A percentile compares a stretch with the other conserved stretches of the same genome.
These are phyloP conservation scores for Malbranchea zuffiana DNA, from an alignment of 2,329 filamentous ascomycete species.

Conservation along the genomic window DNA sequence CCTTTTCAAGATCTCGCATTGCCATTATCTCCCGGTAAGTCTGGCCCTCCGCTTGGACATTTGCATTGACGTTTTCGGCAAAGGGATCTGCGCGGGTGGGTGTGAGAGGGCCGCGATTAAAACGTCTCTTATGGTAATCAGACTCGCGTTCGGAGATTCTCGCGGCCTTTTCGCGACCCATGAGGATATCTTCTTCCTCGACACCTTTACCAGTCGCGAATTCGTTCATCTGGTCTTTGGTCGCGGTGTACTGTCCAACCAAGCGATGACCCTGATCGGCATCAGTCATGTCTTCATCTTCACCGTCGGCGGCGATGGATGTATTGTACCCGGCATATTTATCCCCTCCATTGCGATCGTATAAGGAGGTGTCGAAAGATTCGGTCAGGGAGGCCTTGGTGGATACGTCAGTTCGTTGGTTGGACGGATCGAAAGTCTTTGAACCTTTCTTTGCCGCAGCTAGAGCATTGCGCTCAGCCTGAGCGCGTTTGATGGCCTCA, in stretches of 20 bases:
- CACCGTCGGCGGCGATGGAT: slow-evolving; percentile 70
- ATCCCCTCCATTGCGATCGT: slow-evolving; percentile 65
- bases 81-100: slow-evolving; percentile 81
- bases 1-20: slow-evolving; percentile 76
- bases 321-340: slow-evolving; percentile 84
- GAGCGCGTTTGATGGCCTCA: slow-evolving; percentile 74
- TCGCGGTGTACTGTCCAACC: slow-evolving; percentile 92
- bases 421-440: slow-evolving; percentile 64
- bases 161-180: slow-evolving; percentile 76
- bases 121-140: slow-evolving; percentile 92
- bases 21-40: slow-evolving; percentile 90
- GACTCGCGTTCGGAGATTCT: slow-evolving; percentile 89
- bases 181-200: slow-evolving; percentile 82
- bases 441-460: slow-evolving; percentile 69
- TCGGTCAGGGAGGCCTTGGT: slow-evolving; percentile 89
- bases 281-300: slow-evolving; percentile 71
- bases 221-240: slow-evolving; percentile 83
- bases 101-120: slow-evolving; percentile 68
- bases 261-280: slow-evolving; percentile 64
- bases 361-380: slow-evolving; percentile 72
- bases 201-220: slow-evolving; percentile 75
- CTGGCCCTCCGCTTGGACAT: slow-evolving; percentile 57
- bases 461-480: slow-evolving; percentile 81
- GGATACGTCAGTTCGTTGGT: slow-evolving; percentile 70
- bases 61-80: slow-evolving; percentile 60